phyloP scores from a whole-genome alignment of 305 asterid species.

The Fraxinus sp. region DNA sequence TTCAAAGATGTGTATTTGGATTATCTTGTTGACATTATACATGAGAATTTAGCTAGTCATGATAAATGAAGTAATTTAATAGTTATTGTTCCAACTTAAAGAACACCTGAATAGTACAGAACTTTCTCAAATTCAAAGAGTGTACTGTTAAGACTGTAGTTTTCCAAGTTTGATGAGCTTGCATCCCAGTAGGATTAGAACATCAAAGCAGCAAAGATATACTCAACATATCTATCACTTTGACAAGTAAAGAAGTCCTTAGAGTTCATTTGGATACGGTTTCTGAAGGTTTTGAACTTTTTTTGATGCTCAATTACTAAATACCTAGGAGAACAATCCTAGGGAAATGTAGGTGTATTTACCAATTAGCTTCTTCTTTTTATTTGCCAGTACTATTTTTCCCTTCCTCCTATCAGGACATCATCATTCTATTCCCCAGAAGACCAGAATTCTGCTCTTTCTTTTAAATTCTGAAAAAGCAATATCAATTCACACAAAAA shows the following conservation, averaged over 20 bases:
- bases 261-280: neutral
- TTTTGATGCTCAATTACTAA: constrained; percentile 1
- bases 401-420: neutral
- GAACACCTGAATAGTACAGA: neutral
- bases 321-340: neutral
- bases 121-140: neutral
- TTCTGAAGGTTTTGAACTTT: neutral
- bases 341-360: neutral
- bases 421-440: neutral
- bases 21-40: neutral
- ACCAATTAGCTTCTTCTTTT: constrained; percentile 2
- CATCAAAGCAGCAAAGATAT: neutral
- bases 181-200: constrained; percentile 4
- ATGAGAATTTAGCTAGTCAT: neutral
- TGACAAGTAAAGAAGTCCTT: neutral
- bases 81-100: neutral
- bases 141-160: neutral
- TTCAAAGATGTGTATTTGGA: neutral
- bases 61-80: neutral
- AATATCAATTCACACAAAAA: neutral
- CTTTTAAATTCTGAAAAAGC: constrained; percentile 1
- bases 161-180: neutral
- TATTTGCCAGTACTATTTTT: neutral
- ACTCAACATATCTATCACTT: neutral
- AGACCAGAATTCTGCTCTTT: neutral